Percentiles rank a stretch among this genome's conserved stretches.
Evolutionary conservation across 306 rosid species (phyloP).

Genomic region (Vigna trinervia): DNA sequence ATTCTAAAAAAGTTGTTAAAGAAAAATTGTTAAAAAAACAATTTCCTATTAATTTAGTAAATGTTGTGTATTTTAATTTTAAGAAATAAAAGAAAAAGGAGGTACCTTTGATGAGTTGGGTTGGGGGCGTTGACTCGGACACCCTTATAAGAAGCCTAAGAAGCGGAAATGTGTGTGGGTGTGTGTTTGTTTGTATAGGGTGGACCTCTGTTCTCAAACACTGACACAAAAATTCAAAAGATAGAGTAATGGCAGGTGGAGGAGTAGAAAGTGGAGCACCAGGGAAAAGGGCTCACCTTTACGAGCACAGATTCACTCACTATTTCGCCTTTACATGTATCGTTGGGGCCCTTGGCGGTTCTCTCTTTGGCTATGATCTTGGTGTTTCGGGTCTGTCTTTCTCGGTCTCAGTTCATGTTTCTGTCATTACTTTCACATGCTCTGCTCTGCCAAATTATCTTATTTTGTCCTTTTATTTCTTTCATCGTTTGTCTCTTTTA

Average conservation of each 20-base stretch:
- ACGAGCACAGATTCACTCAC: constrained; percentile 66
- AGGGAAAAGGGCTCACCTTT: constrained; percentile 77
- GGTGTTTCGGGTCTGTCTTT: constrained; percentile 80
- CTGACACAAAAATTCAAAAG: not conserved
- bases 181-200: not conserved
- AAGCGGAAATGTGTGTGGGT: not conserved
- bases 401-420: not conserved
- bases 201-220: not conserved
- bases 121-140: not conserved
- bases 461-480: not conserved
- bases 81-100: not conserved
- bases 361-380: constrained; percentile 93
- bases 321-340: constrained; percentile 74
- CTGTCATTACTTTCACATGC: not conserved
- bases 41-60: too few relatives aligned
- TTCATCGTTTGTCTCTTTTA: not conserved
- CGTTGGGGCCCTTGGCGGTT: constrained; percentile 94
- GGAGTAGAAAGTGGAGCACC: constrained; percentile 51
- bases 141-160: not conserved
- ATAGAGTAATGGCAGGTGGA: constrained; percentile 70
- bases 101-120: not conserved
- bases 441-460: not conserved
- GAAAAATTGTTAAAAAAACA: too few relatives aligned
- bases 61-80: too few relatives aligned
- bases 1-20: too few relatives aligned